Evolutionary conservation across 441 rosid genomes (phyloP).

Genomic region (Croton setiger): DNA sequence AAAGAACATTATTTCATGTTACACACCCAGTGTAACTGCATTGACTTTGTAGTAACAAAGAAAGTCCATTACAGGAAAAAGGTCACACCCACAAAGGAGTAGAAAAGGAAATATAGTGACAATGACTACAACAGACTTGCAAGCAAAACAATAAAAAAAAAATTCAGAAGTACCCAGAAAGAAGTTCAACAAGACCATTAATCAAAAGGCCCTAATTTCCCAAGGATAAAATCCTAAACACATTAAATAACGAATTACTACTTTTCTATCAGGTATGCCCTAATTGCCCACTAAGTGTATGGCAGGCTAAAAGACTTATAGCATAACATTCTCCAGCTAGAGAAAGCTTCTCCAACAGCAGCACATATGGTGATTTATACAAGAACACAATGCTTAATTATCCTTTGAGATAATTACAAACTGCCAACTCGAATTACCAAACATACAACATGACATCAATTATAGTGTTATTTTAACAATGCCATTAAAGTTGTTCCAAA

Average conservation of each 20-base stretch:
- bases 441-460: not conserved
- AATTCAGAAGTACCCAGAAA: not conserved
- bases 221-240: not conserved
- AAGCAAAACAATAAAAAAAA: not conserved
- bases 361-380: not conserved
- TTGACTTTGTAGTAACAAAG: too few species aligned
- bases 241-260: not conserved
- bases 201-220: not conserved
- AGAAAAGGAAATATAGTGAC: not conserved
- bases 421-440: not conserved
- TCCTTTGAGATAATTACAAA: not conserved
- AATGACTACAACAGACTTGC: not conserved
- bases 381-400: not conserved
- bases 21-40: too few species aligned
- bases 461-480: not conserved
- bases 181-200: not conserved
- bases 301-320: not conserved
- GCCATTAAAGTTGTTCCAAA: not conserved
- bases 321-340: not conserved
- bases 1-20: not conserved
- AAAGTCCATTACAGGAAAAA: not conserved
- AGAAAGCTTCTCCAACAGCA: not conserved
- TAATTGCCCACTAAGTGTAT: not conserved
- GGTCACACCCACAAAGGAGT: not conserved
- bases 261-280: not conserved